Percentiles rank a stretch among this genome's conserved stretches.
phyloP scores from a whole-genome alignment of 306 rosid genomes.

The Ammopiptanthus mongolicus region DNA sequence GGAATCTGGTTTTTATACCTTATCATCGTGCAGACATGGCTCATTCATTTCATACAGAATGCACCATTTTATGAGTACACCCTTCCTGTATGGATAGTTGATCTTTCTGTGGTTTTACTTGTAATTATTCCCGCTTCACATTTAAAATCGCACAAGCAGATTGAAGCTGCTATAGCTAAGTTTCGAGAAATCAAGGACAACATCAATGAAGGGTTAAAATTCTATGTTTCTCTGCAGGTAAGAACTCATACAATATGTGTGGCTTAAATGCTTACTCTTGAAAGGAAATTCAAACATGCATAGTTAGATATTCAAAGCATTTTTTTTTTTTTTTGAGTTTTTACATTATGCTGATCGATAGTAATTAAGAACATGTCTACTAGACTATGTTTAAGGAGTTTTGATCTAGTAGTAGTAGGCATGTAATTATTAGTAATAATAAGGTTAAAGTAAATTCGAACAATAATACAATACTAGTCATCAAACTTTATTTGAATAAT shows the following conservation, averaged over 20 bases:
- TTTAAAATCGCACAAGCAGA: conserved; percentile 90
- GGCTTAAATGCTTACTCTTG: not conserved
- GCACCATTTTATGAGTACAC: not conserved
- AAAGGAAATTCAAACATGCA: not conserved
- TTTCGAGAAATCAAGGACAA: conserved; percentile 89
- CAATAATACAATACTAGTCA: too few species aligned
- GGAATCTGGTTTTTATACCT: not conserved
- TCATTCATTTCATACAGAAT: not conserved
- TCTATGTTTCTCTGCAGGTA: conserved; percentile 90
- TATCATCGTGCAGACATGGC: not conserved
- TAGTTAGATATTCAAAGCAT: not conserved
- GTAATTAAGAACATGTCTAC: too few species aligned
- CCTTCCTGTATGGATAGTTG: not conserved
- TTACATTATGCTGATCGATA: not conserved
- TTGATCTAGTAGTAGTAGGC: too few species aligned
- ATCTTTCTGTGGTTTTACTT: conserved; percentile 24
- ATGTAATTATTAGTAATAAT: too few species aligned
- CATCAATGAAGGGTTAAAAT: conserved; percentile 88
- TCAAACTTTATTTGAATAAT: too few species aligned
- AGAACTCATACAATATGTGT: conserved; percentile 1
- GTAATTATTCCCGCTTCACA: conserved; percentile 63
- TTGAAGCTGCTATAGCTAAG: conserved; percentile 90
- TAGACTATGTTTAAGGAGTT: too few species aligned
- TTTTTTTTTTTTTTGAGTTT: too few species aligned
- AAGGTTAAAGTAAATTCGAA: too few species aligned